These are phyloP conservation scores for Verticillium longisporum DNA, from an alignment of 2,329 filamentous ascomycete species.

Conservation along the genomic window DNA sequence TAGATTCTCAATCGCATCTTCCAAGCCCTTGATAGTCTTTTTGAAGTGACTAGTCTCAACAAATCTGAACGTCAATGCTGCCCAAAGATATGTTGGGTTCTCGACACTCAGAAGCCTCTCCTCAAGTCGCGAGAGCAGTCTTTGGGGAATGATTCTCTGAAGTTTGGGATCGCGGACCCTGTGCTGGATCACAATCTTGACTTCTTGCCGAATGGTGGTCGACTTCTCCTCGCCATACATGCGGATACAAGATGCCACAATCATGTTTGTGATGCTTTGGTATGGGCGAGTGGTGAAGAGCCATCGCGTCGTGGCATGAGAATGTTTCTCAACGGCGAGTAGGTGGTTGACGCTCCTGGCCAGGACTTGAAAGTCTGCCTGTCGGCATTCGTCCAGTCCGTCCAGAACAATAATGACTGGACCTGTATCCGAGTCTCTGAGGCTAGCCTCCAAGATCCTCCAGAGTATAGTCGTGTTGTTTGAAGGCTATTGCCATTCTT, in stretches of 20 bases:
- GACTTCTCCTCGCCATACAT: constrained; percentile 5
- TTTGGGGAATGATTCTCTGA: not conserved
- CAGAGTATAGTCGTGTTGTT: not conserved
- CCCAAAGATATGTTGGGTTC: not conserved
- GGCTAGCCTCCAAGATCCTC: not conserved
- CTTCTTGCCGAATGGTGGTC: not conserved
- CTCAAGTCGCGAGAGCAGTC: not conserved
- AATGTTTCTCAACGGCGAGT: not conserved
- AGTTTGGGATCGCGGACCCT: not conserved
- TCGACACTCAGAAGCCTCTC: not conserved
- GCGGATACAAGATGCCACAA: not conserved
- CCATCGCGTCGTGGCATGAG: not conserved
- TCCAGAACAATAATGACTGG: constrained; percentile 3
- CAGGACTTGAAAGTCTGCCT: not conserved
- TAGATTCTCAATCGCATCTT: not conserved
- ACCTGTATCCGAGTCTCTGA: not conserved
- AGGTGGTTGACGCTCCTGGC: not conserved
- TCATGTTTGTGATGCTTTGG: not conserved
- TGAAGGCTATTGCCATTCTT: not conserved
- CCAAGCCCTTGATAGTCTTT: not conserved
- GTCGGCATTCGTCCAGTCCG: constrained; percentile 6
- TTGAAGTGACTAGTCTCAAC: not conserved
- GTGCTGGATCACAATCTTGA: not conserved
- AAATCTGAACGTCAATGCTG: constrained; percentile 1
- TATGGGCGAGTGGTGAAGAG: constrained; percentile 6